These are phyloP conservation scores for Tolypocladium album DNA, from an alignment of 2,329 filamentous ascomycete genomes.

Conservation along the genomic window DNA sequence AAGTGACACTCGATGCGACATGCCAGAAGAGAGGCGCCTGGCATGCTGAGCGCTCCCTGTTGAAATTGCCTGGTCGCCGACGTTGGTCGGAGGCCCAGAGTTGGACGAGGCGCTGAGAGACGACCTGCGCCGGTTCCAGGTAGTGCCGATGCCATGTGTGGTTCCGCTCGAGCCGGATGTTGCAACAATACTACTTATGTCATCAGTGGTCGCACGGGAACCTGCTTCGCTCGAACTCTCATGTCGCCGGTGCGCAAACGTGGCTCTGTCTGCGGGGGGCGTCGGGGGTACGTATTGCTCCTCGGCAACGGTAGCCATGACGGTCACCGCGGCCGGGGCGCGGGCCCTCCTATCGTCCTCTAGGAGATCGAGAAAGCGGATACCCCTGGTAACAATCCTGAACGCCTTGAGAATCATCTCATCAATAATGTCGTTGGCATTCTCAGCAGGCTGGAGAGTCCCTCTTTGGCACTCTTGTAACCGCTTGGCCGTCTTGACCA, in stretches of 20 bases:
- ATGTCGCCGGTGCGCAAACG: slow-evolving; percentile 31
- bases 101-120: slow-evolving; percentile 24
- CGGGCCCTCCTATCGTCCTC: slow-evolving; percentile 49
- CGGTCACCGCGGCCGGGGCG: slow-evolving; percentile 42
- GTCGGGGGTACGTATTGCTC: slow-evolving; percentile 50
- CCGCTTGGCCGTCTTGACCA: slow-evolving; percentile 82
- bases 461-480: slow-evolving; percentile 63
- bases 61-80: slow-evolving; percentile 22
- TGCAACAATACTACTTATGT: slow-evolving; percentile 20
- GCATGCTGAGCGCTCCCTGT: slow-evolving; percentile 23
- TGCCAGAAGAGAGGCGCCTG: slow-evolving; percentile 40
- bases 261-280: slow-evolving; percentile 47
- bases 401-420: slow-evolving; percentile 92
- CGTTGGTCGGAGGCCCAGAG: slow-evolving; percentile 13
- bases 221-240: slow-evolving; percentile 25
- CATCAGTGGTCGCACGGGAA: slow-evolving; percentile 23
- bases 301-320: slow-evolving; percentile 49
- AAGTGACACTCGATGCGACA: slow-evolving; percentile 68
- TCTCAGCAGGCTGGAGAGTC: slow-evolving; percentile 34
- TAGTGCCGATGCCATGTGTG: slow-evolving; percentile 20
- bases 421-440: slow-evolving; percentile 69
- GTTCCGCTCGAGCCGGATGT: slow-evolving; percentile 25
- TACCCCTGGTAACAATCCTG: slow-evolving; percentile 83
- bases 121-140: slow-evolving; percentile 36
- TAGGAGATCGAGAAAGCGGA: slow-evolving; percentile 80